Evolutionary conservation across 148 eudicot species (phyloP).

Genomic region (Heliamphora exappendiculata): DNA sequence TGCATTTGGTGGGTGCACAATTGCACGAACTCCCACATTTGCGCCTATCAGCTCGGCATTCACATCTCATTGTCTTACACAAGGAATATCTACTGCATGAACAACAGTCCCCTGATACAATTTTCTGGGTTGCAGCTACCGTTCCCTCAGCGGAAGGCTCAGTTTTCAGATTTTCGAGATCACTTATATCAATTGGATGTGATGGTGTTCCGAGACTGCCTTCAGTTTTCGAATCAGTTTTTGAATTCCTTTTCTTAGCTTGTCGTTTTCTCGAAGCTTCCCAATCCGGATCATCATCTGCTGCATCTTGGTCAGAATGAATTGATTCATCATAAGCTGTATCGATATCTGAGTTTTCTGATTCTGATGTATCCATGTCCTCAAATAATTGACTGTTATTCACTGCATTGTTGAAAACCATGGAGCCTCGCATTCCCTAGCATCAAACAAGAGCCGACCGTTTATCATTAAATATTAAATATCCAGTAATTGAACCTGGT

Average conservation of each 20-base stretch:
- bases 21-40: conserved; percentile 50
- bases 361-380: conserved; percentile 89
- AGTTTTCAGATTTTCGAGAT: conserved; percentile 19
- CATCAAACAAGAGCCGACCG: not conserved
- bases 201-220: conserved; percentile 20
- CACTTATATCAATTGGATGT: conserved; percentile 16
- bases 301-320: conserved; percentile 16
- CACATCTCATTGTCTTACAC: conserved; percentile 79
- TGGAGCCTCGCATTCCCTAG: conserved; percentile 59
- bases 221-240: conserved; percentile 28
- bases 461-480: not conserved
- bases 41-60: conserved; percentile 60
- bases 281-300: conserved; percentile 17
- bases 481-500: no score
- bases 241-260: conserved; percentile 31
- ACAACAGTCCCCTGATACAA: conserved; percentile 43
- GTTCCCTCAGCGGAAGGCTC: conserved; percentile 16
- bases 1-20: conserved; percentile 57
- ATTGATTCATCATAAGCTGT: conserved; percentile 34
- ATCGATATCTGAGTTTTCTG: conserved; percentile 36
- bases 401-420: conserved; percentile 27
- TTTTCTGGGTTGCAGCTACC: conserved; percentile 18
- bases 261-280: conserved; percentile 17
- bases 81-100: conserved; percentile 56
- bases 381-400: conserved; percentile 38